These are phyloP conservation scores for Balakata baccata DNA, from an alignment of 345 rosid species.

Conservation along the genomic window DNA sequence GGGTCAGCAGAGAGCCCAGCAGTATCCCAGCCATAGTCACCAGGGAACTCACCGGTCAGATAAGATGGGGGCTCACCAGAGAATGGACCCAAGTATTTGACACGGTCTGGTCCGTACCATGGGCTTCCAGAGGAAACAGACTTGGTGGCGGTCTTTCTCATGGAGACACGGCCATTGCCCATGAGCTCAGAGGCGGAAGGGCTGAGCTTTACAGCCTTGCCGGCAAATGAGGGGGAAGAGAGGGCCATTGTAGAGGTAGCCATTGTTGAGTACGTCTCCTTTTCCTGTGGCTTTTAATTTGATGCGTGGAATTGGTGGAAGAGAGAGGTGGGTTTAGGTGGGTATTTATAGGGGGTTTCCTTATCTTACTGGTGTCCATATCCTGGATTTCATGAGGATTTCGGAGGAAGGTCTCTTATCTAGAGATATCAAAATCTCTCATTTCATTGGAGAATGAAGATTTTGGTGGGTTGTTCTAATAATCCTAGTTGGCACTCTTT, in stretches of 20 bases:
- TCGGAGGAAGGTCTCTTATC: slow-evolving; percentile 41
- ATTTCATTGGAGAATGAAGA: slow-evolving; percentile 53
- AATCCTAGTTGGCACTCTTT: slow-evolving; percentile 36
- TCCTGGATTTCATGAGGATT: slow-evolving; percentile 9
- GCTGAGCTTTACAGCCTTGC: slow-evolving; percentile 48
- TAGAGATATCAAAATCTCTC: slow-evolving; percentile 37
- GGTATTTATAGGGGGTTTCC: slow-evolving; percentile 16
- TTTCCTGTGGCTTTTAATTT: not conserved
- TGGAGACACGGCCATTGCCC: slow-evolving; percentile 52
- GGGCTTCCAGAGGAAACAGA: slow-evolving; percentile 50
- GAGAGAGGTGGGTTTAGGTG: not conserved
- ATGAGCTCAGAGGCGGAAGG: slow-evolving; percentile 41
- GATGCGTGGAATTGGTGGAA: slow-evolving; percentile 14
- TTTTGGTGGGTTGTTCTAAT: slow-evolving; percentile 25
- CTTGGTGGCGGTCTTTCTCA: slow-evolving; percentile 45
- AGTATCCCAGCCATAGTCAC: slow-evolving; percentile 71
- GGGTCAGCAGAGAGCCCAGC: slow-evolving; percentile 89
- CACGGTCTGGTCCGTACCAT: slow-evolving; percentile 74
- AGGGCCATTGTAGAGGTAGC: slow-evolving; percentile 69
- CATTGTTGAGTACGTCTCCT: slow-evolving; percentile 21
- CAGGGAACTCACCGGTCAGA: slow-evolving; percentile 74
- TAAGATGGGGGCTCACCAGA: slow-evolving; percentile 63
- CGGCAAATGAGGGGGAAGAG: slow-evolving; percentile 62
- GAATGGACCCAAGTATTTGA: slow-evolving; percentile 69
- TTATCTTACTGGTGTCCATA: not conserved